Conservation (phyloP, 768 basidiomycete species). For the Russula vinacea region DNA sequence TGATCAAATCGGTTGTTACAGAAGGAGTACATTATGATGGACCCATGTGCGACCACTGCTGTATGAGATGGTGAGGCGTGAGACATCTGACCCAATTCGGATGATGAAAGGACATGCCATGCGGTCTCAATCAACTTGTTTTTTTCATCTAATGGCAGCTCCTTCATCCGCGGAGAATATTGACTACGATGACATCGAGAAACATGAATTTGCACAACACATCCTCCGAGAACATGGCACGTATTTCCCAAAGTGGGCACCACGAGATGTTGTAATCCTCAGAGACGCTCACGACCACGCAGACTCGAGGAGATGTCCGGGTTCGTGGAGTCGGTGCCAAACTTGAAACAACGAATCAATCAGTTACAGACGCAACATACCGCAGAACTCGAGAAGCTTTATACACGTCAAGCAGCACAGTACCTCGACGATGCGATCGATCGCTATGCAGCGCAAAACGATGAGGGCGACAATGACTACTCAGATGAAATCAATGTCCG, state of each 20-base stretch:
- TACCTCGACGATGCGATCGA: constrained; percentile 39
- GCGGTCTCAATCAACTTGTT: background rate
- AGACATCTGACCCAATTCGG: background rate
- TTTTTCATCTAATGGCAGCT: constrained; percentile 14
- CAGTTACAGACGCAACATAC: constrained; percentile 36
- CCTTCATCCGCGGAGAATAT: constrained; percentile 8
- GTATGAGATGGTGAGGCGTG: background rate
- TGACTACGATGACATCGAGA: constrained; percentile 20
- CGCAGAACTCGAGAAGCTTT: constrained; percentile 36
- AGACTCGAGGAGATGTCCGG: constrained; percentile 23
- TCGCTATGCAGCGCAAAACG: constrained; percentile 26
- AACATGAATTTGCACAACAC: constrained; percentile 26
- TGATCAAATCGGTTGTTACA: background rate
- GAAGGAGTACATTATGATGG: background rate
- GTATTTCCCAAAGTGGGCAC: constrained; percentile 30
- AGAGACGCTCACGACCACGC: constrained; percentile 5
- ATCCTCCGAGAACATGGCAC: constrained; percentile 26
- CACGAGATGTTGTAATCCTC: background rate
- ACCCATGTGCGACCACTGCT: background rate
- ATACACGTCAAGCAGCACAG: constrained; percentile 35
- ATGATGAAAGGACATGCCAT: background rate
- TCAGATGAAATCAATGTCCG: constrained; percentile 14
- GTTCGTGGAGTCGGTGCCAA: constrained; percentile 33
- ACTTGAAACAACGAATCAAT: constrained; percentile 35
- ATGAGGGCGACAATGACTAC: constrained; percentile 20